A percentile compares a stretch with the other conserved stretches of the same genome.
phyloP scores from a whole-genome alignment of 257 asterid species.

The Solanum etuberosum region DNA sequence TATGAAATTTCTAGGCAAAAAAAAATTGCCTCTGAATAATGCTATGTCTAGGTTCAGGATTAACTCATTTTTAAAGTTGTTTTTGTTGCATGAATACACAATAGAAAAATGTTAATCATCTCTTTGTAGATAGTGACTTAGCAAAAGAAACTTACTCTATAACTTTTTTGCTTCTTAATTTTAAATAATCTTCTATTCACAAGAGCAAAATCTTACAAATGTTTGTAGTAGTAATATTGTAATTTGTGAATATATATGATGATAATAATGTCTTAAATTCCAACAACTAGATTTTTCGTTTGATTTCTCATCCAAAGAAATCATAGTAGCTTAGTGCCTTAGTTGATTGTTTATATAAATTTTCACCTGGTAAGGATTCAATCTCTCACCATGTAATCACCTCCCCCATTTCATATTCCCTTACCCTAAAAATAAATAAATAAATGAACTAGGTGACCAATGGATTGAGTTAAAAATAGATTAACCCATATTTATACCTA shows the following conservation, averaged over 20 bases:
- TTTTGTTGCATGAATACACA: neutral
- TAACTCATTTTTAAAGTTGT: no score
- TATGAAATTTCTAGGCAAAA: no score
- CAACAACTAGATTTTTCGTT: neutral
- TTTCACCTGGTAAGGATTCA: neutral
- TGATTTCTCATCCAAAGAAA: no score
- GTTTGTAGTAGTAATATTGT: neutral
- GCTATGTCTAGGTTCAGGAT: no score
- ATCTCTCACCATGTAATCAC: neutral
- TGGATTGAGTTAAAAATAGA: neutral
- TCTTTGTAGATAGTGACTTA: no score
- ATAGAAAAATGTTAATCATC: no score
- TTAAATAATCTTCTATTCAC: no score
- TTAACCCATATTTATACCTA: no score
- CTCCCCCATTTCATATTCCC: neutral
- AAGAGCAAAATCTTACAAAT: neutral
- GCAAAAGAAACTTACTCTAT: no score
- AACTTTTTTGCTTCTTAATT: no score
- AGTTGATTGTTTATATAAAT: no score
- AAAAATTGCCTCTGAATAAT: no score
- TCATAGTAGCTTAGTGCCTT: neutral
- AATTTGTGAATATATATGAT: neutral
- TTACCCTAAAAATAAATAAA: neutral
- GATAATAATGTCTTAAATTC: neutral
- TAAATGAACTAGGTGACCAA: neutral